Base-by-base conservation (phyloP, 306 rosid genomes). In the Vigna angularis region DNA sequence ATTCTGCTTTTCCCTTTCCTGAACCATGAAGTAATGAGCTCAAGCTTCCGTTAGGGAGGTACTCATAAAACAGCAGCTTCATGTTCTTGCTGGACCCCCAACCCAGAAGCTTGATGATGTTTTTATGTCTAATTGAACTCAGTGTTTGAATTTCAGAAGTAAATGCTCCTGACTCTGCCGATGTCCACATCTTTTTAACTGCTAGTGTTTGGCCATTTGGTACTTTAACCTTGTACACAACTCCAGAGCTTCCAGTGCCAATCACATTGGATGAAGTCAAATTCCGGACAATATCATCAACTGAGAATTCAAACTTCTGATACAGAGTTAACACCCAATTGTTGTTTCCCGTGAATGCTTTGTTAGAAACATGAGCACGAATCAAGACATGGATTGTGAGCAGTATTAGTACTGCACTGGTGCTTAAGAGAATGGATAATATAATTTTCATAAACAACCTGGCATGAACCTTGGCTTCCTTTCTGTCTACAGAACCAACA, bases 171-270 rank as follows among this genome's bases (percentile, higher is more conserved):
- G 86, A 84, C 20, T 89, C 94, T 28, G 87, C 90, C 1, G 89
- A 63, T 40, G 93, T 86, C 94, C 94, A 88, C 90, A 87, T 87
- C 86, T 85, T 91, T 83, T 94, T 90, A 51, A 91, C 94, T 45
- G 98, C 97, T 28, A 94, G 44, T 7, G 81, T 83, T 57, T 84
- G 79, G 62, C 90, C 97, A 49, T 51, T 81, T 38, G 89, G 87
- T 75, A 82, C 85, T 79, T 78, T 75, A 62, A 89, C 88, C 55
- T 88, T 86, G 89, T 91, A 91, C 28, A 91, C 91, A 42, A 90
- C 96, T 32, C 98, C 98, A 14, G 93, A 90, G 84, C 90, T 89
- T 78, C 94, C 94, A 3, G 94, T 88, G 36, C 93, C 98, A 58
- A 94, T 86, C 66, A 91, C 91, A 62, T 91, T 91, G 17, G 93